Conservation (phyloP, 441 rosid genomes). For the Erodium trifolium region DNA sequence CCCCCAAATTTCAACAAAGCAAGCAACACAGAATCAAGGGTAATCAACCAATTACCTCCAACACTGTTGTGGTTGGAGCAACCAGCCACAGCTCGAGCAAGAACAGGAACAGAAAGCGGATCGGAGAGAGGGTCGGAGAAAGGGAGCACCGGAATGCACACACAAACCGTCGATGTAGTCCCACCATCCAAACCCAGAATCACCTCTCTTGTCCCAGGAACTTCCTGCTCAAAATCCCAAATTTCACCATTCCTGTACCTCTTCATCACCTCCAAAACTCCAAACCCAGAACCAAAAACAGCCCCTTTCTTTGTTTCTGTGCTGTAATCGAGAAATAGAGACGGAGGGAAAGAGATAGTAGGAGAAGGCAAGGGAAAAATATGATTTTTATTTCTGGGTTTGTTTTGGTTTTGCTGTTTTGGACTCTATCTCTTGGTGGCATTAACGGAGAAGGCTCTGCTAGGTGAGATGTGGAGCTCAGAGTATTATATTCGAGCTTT, state of each 20-base stretch:
- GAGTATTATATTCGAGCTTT: not conserved
- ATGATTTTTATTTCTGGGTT: not conserved
- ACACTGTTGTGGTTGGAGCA: constrained; percentile 71
- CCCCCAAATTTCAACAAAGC: not conserved
- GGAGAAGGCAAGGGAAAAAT: not conserved
- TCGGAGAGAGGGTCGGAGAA: constrained; percentile 38
- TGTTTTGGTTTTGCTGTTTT: constrained; percentile 1
- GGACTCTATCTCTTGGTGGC: not conserved
- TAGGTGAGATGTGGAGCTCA: not conserved
- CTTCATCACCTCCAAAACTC: constrained; percentile 31
- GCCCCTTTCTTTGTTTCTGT: not conserved
- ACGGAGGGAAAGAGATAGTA: not conserved
- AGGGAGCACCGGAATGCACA: constrained; percentile 49
- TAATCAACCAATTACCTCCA: constrained; percentile 35
- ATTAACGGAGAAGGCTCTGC: not conserved
- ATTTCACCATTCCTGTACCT: constrained; percentile 52
- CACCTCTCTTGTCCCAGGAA: constrained; percentile 23
- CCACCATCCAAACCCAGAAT: constrained; percentile 65
- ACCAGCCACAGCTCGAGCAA: constrained; percentile 56
- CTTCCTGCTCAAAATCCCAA: constrained; percentile 53
- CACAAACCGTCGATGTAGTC: constrained; percentile 59
- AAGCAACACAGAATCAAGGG: not conserved
- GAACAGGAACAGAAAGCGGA: constrained; percentile 50
- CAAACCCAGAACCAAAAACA: not conserved
- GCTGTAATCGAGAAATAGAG: not conserved